phyloP scores from a whole-genome alignment of 2,329 filamentous ascomycete genomes.

The Sarocladium oryzae region DNA sequence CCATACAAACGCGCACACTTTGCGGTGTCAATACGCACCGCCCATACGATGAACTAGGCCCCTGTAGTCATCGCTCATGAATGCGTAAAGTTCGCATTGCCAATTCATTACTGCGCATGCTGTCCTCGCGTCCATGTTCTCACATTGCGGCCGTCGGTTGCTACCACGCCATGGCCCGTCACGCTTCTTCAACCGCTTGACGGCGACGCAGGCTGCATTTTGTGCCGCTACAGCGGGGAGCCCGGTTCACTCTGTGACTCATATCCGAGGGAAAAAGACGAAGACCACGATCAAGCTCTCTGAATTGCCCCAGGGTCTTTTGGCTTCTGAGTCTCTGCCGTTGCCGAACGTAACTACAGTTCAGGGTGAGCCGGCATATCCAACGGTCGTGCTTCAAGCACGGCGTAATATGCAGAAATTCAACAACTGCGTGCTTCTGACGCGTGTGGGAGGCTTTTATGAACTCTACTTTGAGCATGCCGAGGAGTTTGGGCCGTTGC shows the following conservation, averaged over 20 bases:
- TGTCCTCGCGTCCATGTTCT: not conserved
- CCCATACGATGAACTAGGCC: too few species aligned
- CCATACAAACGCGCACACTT: too few species aligned
- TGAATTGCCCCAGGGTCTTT: constrained; percentile 50
- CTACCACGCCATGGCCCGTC: not conserved
- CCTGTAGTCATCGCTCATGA: too few species aligned
- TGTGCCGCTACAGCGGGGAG: not conserved
- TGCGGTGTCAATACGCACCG: too few species aligned
- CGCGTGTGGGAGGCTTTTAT: constrained; percentile 91
- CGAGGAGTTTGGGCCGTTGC: constrained; percentile 74
- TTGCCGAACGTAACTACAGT: constrained; percentile 33
- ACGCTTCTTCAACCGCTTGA: not conserved
- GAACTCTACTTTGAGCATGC: constrained; percentile 97
- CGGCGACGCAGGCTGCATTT: not conserved
- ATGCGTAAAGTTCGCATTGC: too few species aligned
- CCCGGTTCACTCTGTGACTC: constrained; percentile 3
- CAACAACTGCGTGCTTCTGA: constrained; percentile 83
- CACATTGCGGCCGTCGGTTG: not conserved
- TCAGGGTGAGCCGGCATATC: constrained; percentile 54
- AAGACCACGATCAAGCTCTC: constrained; percentile 46
- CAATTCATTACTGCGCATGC: not conserved
- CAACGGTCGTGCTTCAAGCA: constrained; percentile 83
- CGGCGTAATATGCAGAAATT: constrained; percentile 86
- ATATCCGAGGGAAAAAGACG: constrained; percentile 46
- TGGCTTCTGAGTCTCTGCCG: constrained; percentile 24